These are phyloP conservation scores for Annulohypoxylon moriforme DNA, from an alignment of 495 filamentous ascomycete species.

Conservation along the genomic window DNA sequence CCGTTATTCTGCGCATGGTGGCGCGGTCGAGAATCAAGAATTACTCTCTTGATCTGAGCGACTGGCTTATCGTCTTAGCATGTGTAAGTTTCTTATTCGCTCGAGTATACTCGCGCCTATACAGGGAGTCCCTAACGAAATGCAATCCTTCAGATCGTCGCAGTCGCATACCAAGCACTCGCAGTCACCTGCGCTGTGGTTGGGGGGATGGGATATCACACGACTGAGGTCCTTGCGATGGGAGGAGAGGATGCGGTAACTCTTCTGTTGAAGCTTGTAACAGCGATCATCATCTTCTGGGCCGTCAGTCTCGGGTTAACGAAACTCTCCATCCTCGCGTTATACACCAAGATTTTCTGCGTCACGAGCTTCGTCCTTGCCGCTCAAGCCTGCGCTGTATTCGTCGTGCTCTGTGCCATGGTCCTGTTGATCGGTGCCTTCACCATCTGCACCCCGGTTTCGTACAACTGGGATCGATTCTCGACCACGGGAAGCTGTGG, in stretches of 20 bases:
- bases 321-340: conserved; percentile 4
- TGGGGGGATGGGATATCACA: conserved; percentile 5
- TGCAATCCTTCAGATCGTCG: conserved; percentile 4
- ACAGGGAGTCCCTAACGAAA: neutral
- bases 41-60: conserved; percentile 2
- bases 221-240: conserved; percentile 4
- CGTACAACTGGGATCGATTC: conserved; percentile 5
- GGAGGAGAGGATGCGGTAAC: neutral
- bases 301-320: neutral
- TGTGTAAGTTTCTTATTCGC: conserved; percentile 6
- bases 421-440: neutral
- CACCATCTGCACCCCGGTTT: conserved; percentile 3
- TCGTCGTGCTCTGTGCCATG: conserved; percentile 5
- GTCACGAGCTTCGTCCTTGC: conserved; percentile 2
- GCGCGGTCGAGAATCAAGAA: conserved; percentile 2
- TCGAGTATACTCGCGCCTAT: neutral
- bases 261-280: neutral
- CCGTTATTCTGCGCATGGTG: neutral
- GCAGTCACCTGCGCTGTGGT: conserved; percentile 7
- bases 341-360: conserved; percentile 6
- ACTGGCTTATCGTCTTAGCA: conserved; percentile 1
- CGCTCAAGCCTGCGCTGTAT: conserved; percentile 6
- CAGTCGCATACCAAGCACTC: neutral
- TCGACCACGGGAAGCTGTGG: neutral
- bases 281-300: neutral